These are phyloP conservation scores for Taphrina deformans DNA, from an alignment of 1,139 yeast species.

Conservation along the genomic window DNA sequence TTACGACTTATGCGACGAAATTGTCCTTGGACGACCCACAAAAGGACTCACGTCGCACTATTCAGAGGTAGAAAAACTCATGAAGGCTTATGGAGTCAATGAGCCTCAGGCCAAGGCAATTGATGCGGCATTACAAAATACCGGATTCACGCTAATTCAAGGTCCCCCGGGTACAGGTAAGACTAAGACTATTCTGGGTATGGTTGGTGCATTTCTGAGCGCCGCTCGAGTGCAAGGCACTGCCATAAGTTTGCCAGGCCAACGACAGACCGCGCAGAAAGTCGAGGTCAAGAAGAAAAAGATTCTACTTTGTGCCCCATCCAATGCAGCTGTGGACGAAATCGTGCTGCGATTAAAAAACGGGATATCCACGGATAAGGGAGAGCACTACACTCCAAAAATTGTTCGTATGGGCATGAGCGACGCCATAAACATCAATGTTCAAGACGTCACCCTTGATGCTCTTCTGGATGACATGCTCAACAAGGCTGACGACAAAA, in stretches of 20 bases:
- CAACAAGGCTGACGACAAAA: slow-evolving; percentile 44
- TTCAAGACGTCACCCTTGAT: slow-evolving; percentile 79
- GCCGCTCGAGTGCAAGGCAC: slow-evolving; percentile 43
- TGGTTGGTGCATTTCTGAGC: slow-evolving; percentile 74
- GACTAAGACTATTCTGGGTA: slow-evolving; percentile 91
- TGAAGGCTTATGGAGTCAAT: slow-evolving; percentile 62
- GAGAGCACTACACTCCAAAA: slow-evolving; percentile 57
- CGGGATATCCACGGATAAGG: slow-evolving; percentile 60
- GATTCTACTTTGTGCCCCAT: slow-evolving; percentile 91
- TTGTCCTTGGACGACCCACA: slow-evolving; percentile 57
- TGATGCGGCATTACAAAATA: slow-evolving; percentile 62
- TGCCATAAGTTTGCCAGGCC: slow-evolving; percentile 48
- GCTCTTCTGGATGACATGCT: slow-evolving; percentile 75
- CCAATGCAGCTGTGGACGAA: slow-evolving; percentile 99
- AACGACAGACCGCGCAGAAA: slow-evolving; percentile 37
- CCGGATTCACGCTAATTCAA: slow-evolving; percentile 87
- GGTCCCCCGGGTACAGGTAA: slow-evolving; percentile 99
- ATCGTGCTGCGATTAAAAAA: slow-evolving; percentile 77
- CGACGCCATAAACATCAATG: slow-evolving; percentile 82
- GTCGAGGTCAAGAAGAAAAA: slow-evolving; percentile 47
- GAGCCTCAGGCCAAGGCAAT: slow-evolving; percentile 89
- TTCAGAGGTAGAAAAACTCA: slow-evolving; percentile 37
- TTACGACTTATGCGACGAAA: slow-evolving; percentile 68
- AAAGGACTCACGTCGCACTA: slow-evolving; percentile 29
- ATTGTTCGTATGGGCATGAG: slow-evolving; percentile 89